Conservation (phyloP, 2,329 filamentous ascomycete genomes). For the Dactylellina cionopaga region DNA sequence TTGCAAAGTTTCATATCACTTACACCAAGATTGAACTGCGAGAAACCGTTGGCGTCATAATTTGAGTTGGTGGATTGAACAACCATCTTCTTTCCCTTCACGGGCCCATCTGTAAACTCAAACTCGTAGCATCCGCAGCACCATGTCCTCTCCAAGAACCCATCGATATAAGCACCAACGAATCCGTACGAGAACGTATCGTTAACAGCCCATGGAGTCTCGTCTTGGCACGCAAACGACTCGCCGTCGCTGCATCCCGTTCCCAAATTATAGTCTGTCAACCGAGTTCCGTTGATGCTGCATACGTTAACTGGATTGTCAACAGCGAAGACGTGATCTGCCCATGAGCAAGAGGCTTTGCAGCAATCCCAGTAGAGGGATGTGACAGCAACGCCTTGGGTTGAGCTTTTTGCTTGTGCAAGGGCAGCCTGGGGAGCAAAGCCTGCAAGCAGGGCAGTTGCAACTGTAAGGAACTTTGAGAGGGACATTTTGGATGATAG, state of each 20-base stretch:
- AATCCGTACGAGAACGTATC: conserved; percentile 73
- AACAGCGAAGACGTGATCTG: conserved; percentile 42
- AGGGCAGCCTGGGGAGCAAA: neutral
- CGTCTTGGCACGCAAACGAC: conserved; percentile 71
- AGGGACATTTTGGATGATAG: conserved; percentile 15
- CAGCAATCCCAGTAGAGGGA: conserved; percentile 70
- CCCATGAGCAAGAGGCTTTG: conserved; percentile 72
- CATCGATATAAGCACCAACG: conserved; percentile 69
- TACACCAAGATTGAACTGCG: conserved; percentile 45
- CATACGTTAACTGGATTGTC: conserved; percentile 54
- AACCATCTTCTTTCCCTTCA: conserved; percentile 71
- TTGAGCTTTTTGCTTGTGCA: conserved; percentile 10
- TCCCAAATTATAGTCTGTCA: conserved; percentile 41
- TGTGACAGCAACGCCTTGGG: conserved; percentile 58
- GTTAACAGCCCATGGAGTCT: conserved; percentile 72
- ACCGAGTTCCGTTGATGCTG: conserved; percentile 32
- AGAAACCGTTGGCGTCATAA: conserved; percentile 33
- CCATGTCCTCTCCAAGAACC: conserved; percentile 69
- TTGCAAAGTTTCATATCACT: neutral
- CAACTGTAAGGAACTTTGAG: conserved; percentile 4
- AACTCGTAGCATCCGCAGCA: conserved; percentile 74
- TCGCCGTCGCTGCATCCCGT: conserved; percentile 69
- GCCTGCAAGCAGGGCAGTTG: conserved; percentile 12
- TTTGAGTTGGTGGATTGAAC: conserved; percentile 69
- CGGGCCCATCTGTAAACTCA: conserved; percentile 65